Evolutionary conservation across 2,329 filamentous ascomycete species (phyloP), one percentile per base, ranked within the genome.

Genomic region (Claviceps sp.): DNA sequence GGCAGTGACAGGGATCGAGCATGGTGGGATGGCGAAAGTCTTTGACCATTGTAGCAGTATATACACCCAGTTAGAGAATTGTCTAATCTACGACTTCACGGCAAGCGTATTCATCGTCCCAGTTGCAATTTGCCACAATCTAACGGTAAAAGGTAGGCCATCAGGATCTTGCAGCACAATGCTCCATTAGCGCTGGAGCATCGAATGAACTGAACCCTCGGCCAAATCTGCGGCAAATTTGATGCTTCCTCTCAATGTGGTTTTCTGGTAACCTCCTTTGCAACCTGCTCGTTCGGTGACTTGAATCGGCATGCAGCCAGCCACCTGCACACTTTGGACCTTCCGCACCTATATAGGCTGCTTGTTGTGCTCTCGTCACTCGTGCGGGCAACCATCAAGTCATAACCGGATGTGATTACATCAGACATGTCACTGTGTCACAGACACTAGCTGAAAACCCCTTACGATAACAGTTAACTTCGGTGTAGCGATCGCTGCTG

Each of bases 1-100:
- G 59, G 55, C 39, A 60, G 60, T 50, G 57, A 41, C 16, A 58
- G 56, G 42, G 63, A 63, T 6, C 61, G 58, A 37, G 61, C 67
- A 2, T 72, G 69, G 69, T 72, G 69, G 68, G 68, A 71, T 44
- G 66, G 61, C 3, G 67, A 65, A 17, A 68, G 63, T 69, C 58
- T 70, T 70, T 55, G 65, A 67, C 60, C 60, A 65, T 37, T 70
- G 45, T 69, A 67, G 58, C 53, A 34, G 17, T 48, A 19, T 16
- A n/a, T 2, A 4, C 4, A 17, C 1, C 8, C 14, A 10, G n/a
- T 7, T 16, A 40, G 13, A n/a, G 14, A 40, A 3, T 6, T 40
- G 14, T 30, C 26, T 30, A 30, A 30, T 30, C 8, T 10, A 30
- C 8, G 11, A 10, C 26, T 30, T 30, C 3, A 30, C 26, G 26